phyloP scores from a whole-genome alignment of 2,329 filamentous ascomycete species.

The Ophiostoma tasmaniense region DNA sequence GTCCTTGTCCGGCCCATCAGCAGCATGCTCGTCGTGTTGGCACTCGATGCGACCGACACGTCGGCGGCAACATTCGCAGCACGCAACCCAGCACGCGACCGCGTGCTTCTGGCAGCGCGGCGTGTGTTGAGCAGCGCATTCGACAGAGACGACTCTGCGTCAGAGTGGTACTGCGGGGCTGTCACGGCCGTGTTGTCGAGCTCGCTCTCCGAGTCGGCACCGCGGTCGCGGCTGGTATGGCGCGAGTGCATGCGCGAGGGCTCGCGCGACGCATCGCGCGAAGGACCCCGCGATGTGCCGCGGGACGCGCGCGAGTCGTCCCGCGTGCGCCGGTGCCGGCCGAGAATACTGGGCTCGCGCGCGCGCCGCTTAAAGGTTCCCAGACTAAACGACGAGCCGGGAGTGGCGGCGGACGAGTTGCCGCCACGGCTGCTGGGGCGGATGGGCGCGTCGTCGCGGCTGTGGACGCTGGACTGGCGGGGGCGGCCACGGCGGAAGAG shows the following conservation, averaged over 20 bases:
- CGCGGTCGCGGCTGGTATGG: conserved; percentile 25
- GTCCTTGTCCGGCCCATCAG: conserved; percentile 13
- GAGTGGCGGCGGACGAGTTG: conserved; percentile 31
- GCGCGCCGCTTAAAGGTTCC: conserved; percentile 49
- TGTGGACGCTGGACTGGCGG: conserved; percentile 43
- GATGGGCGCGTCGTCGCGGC: conserved; percentile 43
- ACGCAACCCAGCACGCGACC: conserved; percentile 1
- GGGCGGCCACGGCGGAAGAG: conserved; percentile 38
- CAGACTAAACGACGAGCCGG: conserved; percentile 45
- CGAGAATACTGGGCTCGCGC: conserved; percentile 54
- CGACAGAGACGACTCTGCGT: conserved; percentile 7
- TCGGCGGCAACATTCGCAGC: conserved; percentile 2
- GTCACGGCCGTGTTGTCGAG: conserved; percentile 10
- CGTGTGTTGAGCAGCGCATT: not conserved
- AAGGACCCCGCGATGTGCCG: conserved; percentile 23
- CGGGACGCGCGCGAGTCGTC: conserved; percentile 3
- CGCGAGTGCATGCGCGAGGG: conserved; percentile 25
- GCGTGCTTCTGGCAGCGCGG: not conserved
- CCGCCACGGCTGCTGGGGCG: conserved; percentile 46
- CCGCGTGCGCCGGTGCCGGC: conserved; percentile 33
- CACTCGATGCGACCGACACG: conserved; percentile 10
- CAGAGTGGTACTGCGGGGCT: conserved; percentile 7
- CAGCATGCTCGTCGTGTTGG: conserved; percentile 17
- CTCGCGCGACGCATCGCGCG: conserved; percentile 23
- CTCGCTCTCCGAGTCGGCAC: conserved; percentile 18